A percentile compares a stretch with the other conserved stretches of the same genome.
phyloP scores from a whole-genome alignment of 2,329 filamentous ascomycete species.

The Penicillium sp. region DNA sequence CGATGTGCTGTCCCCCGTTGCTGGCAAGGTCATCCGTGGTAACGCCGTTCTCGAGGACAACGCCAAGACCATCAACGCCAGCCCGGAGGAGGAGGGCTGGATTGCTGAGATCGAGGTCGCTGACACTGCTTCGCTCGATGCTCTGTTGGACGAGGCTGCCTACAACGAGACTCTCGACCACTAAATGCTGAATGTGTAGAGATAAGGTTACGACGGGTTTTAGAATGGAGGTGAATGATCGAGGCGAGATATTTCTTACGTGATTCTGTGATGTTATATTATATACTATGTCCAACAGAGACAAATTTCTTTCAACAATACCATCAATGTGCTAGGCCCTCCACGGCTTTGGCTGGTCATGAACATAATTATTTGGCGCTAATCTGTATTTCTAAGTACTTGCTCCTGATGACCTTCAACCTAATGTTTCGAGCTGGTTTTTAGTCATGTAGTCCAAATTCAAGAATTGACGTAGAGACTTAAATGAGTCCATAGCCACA shows the following conservation, averaged over 20 bases:
- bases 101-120: constrained; percentile 84
- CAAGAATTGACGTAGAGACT: not conserved
- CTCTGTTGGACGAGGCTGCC: constrained; percentile 75
- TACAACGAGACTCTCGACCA: constrained; percentile 76
- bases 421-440: too few relatives aligned
- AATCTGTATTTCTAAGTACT: not conserved
- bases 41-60: constrained; percentile 82
- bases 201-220: constrained; percentile 21
- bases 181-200: constrained; percentile 41
- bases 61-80: constrained; percentile 85
- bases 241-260: constrained; percentile 7
- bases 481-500: not conserved
- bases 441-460: not conserved
- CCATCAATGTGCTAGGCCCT: constrained; percentile 28
- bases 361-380: not conserved
- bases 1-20: constrained; percentile 89
- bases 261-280: constrained; percentile 25
- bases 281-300: constrained; percentile 21
- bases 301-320: constrained; percentile 34
- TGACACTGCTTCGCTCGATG: constrained; percentile 73
- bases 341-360: constrained; percentile 20
- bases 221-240: constrained; percentile 18
- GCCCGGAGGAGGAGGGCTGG: constrained; percentile 91
- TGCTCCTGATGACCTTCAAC: not conserved
- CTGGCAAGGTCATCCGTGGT: constrained; percentile 74